Evolutionary conservation across 2,329 filamentous ascomycete genomes (phyloP).

Genomic region (Penicillium sp.): DNA sequence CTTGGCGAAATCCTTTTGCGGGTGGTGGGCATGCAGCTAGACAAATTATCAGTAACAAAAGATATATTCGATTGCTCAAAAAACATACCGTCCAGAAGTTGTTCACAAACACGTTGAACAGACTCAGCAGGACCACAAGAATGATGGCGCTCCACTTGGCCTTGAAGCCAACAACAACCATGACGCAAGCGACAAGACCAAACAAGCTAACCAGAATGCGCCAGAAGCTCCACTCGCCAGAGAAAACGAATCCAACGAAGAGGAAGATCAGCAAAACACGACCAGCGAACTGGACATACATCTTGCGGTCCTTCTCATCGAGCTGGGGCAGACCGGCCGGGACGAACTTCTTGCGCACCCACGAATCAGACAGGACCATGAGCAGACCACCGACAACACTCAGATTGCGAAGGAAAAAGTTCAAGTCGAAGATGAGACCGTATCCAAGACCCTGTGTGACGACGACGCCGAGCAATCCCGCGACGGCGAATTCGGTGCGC

Average conservation of each 20-base stretch:
- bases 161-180: constrained; percentile 99
- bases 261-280: constrained; percentile 94
- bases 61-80: not conserved
- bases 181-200: constrained; percentile 83
- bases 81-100: constrained; percentile 97
- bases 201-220: constrained; percentile 74
- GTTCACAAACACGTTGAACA: constrained; percentile 96
- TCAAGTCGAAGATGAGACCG: constrained; percentile 95
- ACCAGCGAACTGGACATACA: constrained; percentile 98
- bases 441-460: constrained; percentile 91
- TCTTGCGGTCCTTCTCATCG: constrained; percentile 99
- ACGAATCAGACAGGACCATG: constrained; percentile 96
- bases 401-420: constrained; percentile 98
- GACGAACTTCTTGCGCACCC: constrained; percentile 94
- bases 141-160: constrained; percentile 97
- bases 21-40: constrained; percentile 91
- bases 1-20: constrained; percentile 99
- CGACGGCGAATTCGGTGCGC: constrained; percentile 86
- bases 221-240: constrained; percentile 84
- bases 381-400: constrained; percentile 93
- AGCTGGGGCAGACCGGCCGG: constrained; percentile 88
- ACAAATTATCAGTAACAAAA: constrained; percentile 14
- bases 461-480: constrained; percentile 80
- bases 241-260: constrained; percentile 93
- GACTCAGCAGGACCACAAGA: constrained; percentile 83